A percentile compares a stretch with the other conserved stretches of the same genome.
Evolutionary conservation across 2,329 filamentous ascomycete genomes (phyloP).

Genomic region (Niveomyces coronatus): DNA sequence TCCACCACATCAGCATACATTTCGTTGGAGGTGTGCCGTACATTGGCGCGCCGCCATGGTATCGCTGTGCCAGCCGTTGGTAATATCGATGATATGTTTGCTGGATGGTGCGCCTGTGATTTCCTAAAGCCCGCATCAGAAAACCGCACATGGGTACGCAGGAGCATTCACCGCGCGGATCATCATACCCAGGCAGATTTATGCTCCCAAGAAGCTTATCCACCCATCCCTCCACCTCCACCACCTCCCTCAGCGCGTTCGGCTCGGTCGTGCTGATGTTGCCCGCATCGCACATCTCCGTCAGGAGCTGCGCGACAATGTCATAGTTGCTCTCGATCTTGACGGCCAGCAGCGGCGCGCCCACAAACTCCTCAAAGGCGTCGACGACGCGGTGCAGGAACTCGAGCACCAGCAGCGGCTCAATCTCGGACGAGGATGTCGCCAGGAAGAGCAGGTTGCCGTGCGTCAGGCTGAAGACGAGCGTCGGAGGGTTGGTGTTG

Average conservation of each 20-base stretch:
- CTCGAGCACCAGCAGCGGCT: slow-evolving; percentile 82
- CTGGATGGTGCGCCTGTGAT: slow-evolving; percentile 26
- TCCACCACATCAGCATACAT: slow-evolving; percentile 95
- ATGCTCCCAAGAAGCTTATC: slow-evolving; percentile 84
- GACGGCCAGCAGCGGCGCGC: slow-evolving; percentile 70
- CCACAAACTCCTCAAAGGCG: slow-evolving; percentile 87
- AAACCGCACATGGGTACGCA: not conserved
- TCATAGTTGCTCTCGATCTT: slow-evolving; percentile 90
- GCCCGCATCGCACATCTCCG: slow-evolving; percentile 94
- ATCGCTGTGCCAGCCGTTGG: slow-evolving; percentile 45
- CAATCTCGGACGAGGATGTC: slow-evolving; percentile 75
- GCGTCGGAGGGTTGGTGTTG: slow-evolving; percentile 71
- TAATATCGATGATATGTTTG: slow-evolving; percentile 29
- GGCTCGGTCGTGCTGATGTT: slow-evolving; percentile 84
- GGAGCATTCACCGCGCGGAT: too few relatives aligned
- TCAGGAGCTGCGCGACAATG: slow-evolving; percentile 83
- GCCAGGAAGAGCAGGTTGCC: slow-evolving; percentile 79
- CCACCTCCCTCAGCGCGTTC: slow-evolving; percentile 81
- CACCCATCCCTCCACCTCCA: slow-evolving; percentile 85
- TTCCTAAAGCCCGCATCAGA: slow-evolving; percentile 23
- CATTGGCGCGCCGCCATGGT: slow-evolving; percentile 85
- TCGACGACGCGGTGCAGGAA: slow-evolving; percentile 92
- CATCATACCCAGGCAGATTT: slow-evolving; percentile 60
- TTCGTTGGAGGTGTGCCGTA: slow-evolving; percentile 93
- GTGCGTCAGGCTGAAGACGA: slow-evolving; percentile 81